Base-by-base conservation (phyloP, 2,329 filamentous ascomycete species). In the Monilinia fructigena region DNA sequence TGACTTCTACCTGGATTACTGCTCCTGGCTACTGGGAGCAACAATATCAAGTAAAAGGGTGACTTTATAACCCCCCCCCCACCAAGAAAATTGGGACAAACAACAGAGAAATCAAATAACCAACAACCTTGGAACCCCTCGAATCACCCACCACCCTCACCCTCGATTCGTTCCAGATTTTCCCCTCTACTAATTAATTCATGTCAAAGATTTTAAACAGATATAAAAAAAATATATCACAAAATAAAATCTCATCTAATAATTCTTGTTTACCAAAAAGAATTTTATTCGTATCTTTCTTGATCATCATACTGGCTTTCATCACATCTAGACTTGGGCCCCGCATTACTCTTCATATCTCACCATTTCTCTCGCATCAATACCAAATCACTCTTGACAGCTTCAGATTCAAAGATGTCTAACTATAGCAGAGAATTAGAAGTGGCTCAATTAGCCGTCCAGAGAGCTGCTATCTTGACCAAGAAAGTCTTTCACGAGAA, bases 401-500 rank as follows among this genome's bases (percentile, higher is more conserved):
- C 69, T 35, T 65, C 68, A 38, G 68, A 66, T 66, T 66, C 74
- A 68, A 75, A 71, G 58, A 82, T 81, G 75, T 71, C 75, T 56
- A 69, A 69, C 52, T 96, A 95, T 82, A 82, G 85, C 67, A 86
- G 88, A 70, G 93, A 97, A 81, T 87, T 95, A 73, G 83, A 89
- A 75, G 85, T 96, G 65, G 93, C 93, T 69, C 89, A 94, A 77
- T 86, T 97, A 54, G 93, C 93, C 69, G 93, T 97, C 66, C 92
- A 96, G 81, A 87, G 93, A 71, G 93, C 90, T 35, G 82, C 86
- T 28, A 82, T 92, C 70, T 84, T 93, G 67, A 93, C 90, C 62
- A 90, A 91, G 78, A 85, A 85, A 69, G 90, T 93, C 76, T 91
- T 91, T 82, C 83, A 93, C 80, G 90, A 94, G 74, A 95, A 94